phyloP scores from a whole-genome alignment of 1,139 yeast species.

The Nakaseomyces nivariensis region DNA sequence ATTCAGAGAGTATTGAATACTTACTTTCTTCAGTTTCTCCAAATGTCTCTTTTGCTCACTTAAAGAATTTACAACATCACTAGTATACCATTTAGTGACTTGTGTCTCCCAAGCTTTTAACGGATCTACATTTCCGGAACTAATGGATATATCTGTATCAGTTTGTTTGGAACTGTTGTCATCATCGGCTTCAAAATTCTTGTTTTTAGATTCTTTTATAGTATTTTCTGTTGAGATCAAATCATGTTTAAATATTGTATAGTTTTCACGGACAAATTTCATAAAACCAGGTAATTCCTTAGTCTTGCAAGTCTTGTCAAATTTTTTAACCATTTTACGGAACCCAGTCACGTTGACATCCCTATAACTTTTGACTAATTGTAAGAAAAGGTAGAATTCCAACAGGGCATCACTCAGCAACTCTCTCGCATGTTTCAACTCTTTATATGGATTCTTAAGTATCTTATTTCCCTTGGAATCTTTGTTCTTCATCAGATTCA shows the following conservation, averaged over 20 bases:
- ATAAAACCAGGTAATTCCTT: slow-evolving; percentile 45
- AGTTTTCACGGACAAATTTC: slow-evolving; percentile 31
- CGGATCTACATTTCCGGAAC: slow-evolving; percentile 18
- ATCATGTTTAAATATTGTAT: slow-evolving; percentile 23
- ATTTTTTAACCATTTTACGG: slow-evolving; percentile 80
- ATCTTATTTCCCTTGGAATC: neutral
- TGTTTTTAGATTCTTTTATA: neutral
- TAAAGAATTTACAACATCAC: slow-evolving; percentile 39
- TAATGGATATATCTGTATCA: neutral
- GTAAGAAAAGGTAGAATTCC: slow-evolving; percentile 73
- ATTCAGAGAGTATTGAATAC: slow-evolving; percentile 26
- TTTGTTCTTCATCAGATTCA: slow-evolving; percentile 1
- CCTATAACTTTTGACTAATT: slow-evolving; percentile 66
- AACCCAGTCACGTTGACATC: slow-evolving; percentile 78
- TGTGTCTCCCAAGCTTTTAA: slow-evolving; percentile 46
- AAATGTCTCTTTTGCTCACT: slow-evolving; percentile 27
- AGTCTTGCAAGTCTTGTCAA: slow-evolving; percentile 50
- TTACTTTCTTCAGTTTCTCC: slow-evolving; percentile 24
- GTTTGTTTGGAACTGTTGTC: slow-evolving; percentile 1
- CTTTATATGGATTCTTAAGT: slow-evolving; percentile 36
- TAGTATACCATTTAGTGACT: slow-evolving; percentile 63
- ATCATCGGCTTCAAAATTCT: slow-evolving; percentile 4
- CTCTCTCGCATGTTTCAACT: slow-evolving; percentile 48
- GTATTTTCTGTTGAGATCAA: slow-evolving; percentile 4
- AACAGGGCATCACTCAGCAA: slow-evolving; percentile 68